Conservation (phyloP, 306 rosid species). For the Quercus parvula region DNA sequence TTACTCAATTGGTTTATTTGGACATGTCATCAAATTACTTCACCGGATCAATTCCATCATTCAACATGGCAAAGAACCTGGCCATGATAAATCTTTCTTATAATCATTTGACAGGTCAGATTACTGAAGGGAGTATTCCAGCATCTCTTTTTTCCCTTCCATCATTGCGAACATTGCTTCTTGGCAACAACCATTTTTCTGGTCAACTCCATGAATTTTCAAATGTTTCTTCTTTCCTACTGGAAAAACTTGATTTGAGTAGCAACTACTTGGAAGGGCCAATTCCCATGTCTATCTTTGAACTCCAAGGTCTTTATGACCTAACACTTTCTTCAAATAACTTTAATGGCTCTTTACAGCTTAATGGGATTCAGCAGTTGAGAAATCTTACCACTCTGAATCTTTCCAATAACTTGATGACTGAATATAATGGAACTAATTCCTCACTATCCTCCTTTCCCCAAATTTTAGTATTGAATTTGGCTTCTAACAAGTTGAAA, state of each 20-base stretch:
- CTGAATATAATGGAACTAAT: not conserved
- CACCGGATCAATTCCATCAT: slow-evolving; percentile 29
- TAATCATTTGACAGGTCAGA: slow-evolving; percentile 8
- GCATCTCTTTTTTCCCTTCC: slow-evolving; percentile 16
- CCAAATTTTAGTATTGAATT: accelerated
- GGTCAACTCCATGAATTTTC: slow-evolving; percentile 22
- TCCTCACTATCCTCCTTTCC: not conserved
- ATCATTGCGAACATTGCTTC: not conserved
- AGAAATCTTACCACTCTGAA: not conserved
- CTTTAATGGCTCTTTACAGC: not conserved
- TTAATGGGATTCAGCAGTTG: not conserved
- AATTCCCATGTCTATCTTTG: not conserved
- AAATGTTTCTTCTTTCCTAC: not conserved
- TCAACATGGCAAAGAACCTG: slow-evolving; percentile 7
- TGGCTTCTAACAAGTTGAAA: not conserved
- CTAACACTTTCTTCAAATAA: slow-evolving; percentile 9
- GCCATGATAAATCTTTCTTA: slow-evolving; percentile 6
- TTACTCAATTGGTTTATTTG: slow-evolving; percentile 9
- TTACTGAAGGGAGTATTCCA: slow-evolving; percentile 27
- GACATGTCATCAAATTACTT: slow-evolving; percentile 7
- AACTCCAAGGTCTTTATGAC: not conserved
- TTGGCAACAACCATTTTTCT: slow-evolving; percentile 18
- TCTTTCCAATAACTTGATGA: not conserved
- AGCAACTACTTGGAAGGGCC: not conserved
- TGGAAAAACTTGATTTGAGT: not conserved